phyloP scores from a whole-genome alignment of 2,329 filamentous ascomycete genomes.

The Parastagonospora nodorum region DNA sequence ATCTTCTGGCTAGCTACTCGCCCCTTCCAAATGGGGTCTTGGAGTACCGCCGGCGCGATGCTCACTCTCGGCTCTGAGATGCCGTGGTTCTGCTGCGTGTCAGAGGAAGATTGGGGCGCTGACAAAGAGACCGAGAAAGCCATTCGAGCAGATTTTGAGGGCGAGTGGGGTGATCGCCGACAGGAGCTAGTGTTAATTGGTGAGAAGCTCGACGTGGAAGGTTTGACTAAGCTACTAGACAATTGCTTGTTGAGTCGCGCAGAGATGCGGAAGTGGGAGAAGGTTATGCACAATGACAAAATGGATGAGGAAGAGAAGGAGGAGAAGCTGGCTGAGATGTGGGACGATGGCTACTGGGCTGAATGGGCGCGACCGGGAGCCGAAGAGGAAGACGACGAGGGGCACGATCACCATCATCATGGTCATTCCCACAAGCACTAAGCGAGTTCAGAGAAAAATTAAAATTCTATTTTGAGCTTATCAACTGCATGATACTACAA shows the following conservation, averaged over 20 bases:
- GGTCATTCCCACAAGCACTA: neutral
- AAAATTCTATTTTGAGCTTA: neutral
- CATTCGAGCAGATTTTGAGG: constrained; percentile 57
- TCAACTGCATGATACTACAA: neutral
- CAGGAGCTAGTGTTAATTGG: constrained; percentile 78
- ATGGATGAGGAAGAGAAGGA: constrained; percentile 47
- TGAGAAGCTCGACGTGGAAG: constrained; percentile 61
- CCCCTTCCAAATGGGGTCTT: constrained; percentile 61
- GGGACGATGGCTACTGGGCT: constrained; percentile 66
- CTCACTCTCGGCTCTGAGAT: constrained; percentile 64
- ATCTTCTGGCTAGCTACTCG: constrained; percentile 65
- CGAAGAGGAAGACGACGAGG: constrained; percentile 30
- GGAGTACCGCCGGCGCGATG: constrained; percentile 69
- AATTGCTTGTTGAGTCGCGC: constrained; percentile 64
- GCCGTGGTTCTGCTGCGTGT: constrained; percentile 63
- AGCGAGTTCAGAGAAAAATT: neutral
- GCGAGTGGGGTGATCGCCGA: constrained; percentile 68
- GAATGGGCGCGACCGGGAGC: constrained; percentile 49
- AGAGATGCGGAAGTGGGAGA: constrained; percentile 56
- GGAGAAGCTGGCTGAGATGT: constrained; percentile 56
- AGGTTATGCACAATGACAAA: constrained; percentile 40
- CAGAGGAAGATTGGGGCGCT: constrained; percentile 57
- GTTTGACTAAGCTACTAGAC: constrained; percentile 61
- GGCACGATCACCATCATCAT: neutral
- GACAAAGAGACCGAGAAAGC: constrained; percentile 54